These are phyloP conservation scores for Solanum bulbocastanum DNA, from an alignment of 257 asterid species.

Conservation along the genomic window DNA sequence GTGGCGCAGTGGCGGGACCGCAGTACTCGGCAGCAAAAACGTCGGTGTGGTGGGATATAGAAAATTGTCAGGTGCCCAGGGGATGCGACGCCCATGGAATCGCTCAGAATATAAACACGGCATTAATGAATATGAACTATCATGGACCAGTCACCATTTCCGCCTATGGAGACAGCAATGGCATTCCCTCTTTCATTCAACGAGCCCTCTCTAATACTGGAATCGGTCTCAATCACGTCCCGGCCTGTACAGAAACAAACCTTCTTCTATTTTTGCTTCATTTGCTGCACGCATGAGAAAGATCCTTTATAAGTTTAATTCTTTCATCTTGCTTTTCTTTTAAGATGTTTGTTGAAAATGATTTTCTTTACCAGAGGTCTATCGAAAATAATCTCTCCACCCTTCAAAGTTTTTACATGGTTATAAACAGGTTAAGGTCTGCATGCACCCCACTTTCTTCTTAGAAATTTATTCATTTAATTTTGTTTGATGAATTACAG, in stretches of 20 bases:
- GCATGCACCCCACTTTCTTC: neutral
- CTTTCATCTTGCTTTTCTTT: neutral
- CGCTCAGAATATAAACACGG: constrained; percentile 76
- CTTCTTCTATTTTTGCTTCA: neutral
- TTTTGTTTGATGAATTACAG: constrained; percentile 18
- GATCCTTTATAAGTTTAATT: too few relatives aligned
- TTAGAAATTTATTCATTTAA: neutral
- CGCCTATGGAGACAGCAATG: constrained; percentile 70
- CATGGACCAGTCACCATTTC: constrained; percentile 75
- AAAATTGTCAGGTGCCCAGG: constrained; percentile 82
- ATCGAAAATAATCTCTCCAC: neutral
- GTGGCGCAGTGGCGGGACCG: constrained; percentile 28
- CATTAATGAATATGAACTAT: constrained; percentile 57
- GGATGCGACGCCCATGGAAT: constrained; percentile 55
- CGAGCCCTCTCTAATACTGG: constrained; percentile 79
- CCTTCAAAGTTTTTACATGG: neutral
- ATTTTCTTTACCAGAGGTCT: neutral
- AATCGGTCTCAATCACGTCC: constrained; percentile 75
- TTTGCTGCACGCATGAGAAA: too few relatives aligned
- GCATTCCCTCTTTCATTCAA: constrained; percentile 37
- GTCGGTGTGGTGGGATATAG: constrained; percentile 96
- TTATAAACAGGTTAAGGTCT: neutral
- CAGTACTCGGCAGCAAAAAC: constrained; percentile 60
- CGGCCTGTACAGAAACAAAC: constrained; percentile 46
- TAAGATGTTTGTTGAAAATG: neutral